Conservation (phyloP, 2,329 filamentous ascomycete genomes). For the Calcarisporium arbuscula region DNA sequence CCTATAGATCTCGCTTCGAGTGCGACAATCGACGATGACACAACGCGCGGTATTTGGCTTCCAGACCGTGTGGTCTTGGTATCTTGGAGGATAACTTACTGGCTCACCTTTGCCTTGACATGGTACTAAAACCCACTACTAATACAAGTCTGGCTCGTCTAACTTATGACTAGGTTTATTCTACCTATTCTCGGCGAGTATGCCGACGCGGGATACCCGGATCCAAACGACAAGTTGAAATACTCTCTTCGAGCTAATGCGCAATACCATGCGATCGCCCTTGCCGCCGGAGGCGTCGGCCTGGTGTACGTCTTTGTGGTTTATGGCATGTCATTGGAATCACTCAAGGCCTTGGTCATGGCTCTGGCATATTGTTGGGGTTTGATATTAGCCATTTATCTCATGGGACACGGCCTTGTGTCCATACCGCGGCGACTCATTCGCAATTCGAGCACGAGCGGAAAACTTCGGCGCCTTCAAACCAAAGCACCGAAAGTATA, state of each 20-base stretch:
- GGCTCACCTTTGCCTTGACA: slow-evolving; percentile 90
- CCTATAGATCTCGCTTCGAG: slow-evolving; percentile 93
- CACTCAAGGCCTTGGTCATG: slow-evolving; percentile 82
- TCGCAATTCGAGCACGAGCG: slow-evolving; percentile 70
- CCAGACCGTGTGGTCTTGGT: slow-evolving; percentile 72
- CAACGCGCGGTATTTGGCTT: slow-evolving; percentile 79
- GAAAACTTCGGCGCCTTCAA: slow-evolving; percentile 69
- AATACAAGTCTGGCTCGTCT: background rate
- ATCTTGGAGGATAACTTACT: slow-evolving; percentile 92
- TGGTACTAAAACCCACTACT: too few relatives aligned
- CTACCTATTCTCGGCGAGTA: slow-evolving; percentile 92
- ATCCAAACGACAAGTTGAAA: slow-evolving; percentile 70
- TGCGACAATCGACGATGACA: slow-evolving; percentile 63
- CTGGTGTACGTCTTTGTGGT: slow-evolving; percentile 78
- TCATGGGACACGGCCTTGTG: slow-evolving; percentile 96
- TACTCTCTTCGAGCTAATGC: slow-evolving; percentile 86
- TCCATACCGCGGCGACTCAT: slow-evolving; percentile 79
- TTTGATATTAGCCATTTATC: slow-evolving; percentile 82
- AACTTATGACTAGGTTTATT: slow-evolving; percentile 83
- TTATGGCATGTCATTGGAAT: slow-evolving; percentile 64
- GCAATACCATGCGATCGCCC: slow-evolving; percentile 77
- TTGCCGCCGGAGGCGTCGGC: slow-evolving; percentile 63
- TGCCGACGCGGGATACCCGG: slow-evolving; percentile 86
- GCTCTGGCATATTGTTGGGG: slow-evolving; percentile 94
- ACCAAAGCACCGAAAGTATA: slow-evolving; percentile 72